These are phyloP conservation scores for Colletotrichum destructivum DNA, from an alignment of 2,329 filamentous ascomycete genomes.

Conservation along the genomic window DNA sequence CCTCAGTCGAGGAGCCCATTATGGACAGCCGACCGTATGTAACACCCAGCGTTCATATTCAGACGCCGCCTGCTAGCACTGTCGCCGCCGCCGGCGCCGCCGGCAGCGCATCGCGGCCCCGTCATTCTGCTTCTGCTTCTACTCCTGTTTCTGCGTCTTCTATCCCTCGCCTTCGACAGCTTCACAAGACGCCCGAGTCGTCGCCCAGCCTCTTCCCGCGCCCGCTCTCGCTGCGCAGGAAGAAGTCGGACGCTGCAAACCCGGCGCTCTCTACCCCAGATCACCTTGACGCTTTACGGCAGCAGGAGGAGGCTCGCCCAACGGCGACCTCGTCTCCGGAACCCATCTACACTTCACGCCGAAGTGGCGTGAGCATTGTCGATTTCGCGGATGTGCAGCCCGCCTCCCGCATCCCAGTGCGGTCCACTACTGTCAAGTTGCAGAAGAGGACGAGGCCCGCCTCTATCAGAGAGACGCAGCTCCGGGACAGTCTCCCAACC, in stretches of 20 bases:
- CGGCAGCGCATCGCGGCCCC: conserved; percentile 18
- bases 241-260: conserved; percentile 35
- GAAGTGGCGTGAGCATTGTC: conserved; percentile 10
- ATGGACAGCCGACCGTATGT: conserved; percentile 70
- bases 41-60: conserved; percentile 42
- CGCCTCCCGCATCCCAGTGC: conserved; percentile 41
- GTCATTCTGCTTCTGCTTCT: conserved; percentile 20
- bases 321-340: conserved; percentile 43
- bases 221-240: conserved; percentile 44
- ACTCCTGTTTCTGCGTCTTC: conserved; percentile 36
- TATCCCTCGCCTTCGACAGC: conserved; percentile 40
- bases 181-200: conserved; percentile 41
- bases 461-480: conserved; percentile 50
- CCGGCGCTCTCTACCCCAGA: conserved; percentile 53
- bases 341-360: conserved; percentile 16
- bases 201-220: conserved; percentile 44
- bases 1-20: conserved; percentile 71
- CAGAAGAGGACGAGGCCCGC: conserved; percentile 57
- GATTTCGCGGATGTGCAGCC: conserved; percentile 42
- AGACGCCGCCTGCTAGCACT: conserved; percentile 15
- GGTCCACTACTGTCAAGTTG: conserved; percentile 64
- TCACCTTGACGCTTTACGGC: conserved; percentile 53
- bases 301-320: conserved; percentile 54
- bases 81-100: not conserved
- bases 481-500: conserved; percentile 60